phyloP scores from a whole-genome alignment of 192 early-diverging fungal genomes.

The Ambispora gerdemannii region DNA sequence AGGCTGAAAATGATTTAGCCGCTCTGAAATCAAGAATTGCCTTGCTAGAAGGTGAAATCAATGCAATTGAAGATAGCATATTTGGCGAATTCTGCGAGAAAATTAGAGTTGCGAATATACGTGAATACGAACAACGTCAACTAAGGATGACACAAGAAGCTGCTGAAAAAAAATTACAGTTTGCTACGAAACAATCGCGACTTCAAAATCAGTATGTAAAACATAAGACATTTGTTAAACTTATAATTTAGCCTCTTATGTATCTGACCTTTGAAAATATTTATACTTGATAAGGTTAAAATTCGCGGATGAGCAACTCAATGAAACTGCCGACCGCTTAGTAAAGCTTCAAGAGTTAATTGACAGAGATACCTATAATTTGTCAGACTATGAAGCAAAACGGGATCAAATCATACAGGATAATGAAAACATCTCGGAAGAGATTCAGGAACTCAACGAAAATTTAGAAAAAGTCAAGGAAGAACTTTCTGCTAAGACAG shows the following conservation, averaged over 20 bases:
- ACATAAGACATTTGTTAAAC: not conserved
- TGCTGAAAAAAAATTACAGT: constrained; percentile 71
- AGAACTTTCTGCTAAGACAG: constrained; percentile 53
- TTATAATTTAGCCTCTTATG: not conserved
- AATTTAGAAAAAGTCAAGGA: constrained; percentile 49
- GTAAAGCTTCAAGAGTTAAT: constrained; percentile 52
- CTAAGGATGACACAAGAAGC: constrained; percentile 67
- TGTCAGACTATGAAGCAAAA: constrained; percentile 40
- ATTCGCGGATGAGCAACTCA: constrained; percentile 73
- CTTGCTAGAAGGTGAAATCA: constrained; percentile 39
- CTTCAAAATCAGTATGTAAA: constrained; percentile 61
- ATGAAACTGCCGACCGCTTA: constrained; percentile 61
- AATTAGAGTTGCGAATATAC: constrained; percentile 73
- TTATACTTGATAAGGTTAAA: constrained; percentile 38
- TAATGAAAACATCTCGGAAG: constrained; percentile 45
- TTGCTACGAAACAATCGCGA: constrained; percentile 73
- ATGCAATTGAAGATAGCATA: constrained; percentile 51
- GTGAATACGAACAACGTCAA: constrained; percentile 82
- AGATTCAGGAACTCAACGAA: constrained; percentile 49
- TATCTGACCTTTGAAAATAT: not conserved
- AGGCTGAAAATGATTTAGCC: constrained; percentile 42
- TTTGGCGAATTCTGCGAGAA: constrained; percentile 79
- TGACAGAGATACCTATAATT: constrained; percentile 34
- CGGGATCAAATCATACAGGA: constrained; percentile 40
- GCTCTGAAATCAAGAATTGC: constrained; percentile 41